Evolutionary conservation across 2,329 filamentous ascomycete species (phyloP).

Genomic region (Arthrobotrys pseudoclavata): DNA sequence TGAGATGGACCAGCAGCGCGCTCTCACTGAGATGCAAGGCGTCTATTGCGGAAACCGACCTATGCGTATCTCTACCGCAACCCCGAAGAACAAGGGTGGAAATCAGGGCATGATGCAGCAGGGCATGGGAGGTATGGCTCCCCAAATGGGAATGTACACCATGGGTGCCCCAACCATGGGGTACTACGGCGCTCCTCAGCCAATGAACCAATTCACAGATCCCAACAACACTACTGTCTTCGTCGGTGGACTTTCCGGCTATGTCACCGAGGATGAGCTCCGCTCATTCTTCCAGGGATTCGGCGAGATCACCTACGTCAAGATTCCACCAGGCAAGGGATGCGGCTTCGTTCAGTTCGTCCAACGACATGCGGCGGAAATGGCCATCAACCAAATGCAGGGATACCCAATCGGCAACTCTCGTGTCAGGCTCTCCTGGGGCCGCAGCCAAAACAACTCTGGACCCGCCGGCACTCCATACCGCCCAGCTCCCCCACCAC

Average conservation of each 20-base stretch:
- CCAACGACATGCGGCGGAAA: constrained; percentile 97
- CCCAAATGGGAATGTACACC: constrained; percentile 75
- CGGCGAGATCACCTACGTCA: constrained; percentile 99
- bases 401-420: constrained; percentile 99
- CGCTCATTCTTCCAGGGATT: constrained; percentile 99
- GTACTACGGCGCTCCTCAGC: constrained; percentile 78
- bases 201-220: constrained; percentile 99
- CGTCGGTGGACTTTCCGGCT: constrained; percentile 94
- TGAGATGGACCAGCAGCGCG: constrained; percentile 94
- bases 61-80: constrained; percentile 98
- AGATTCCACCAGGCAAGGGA: constrained; percentile 98
- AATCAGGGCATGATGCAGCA: constrained; percentile 68
- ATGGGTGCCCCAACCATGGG: constrained; percentile 79
- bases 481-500: constrained; percentile 87
- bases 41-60: constrained; percentile 98
- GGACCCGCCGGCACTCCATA: constrained; percentile 96
- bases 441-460: constrained; percentile 98
- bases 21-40: constrained; percentile 97
- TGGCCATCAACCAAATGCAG: constrained; percentile 99
- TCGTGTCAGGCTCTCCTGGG: constrained; percentile 96
- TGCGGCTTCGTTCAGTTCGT: constrained; percentile 99
- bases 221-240: constrained; percentile 99
- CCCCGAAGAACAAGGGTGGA: constrained; percentile 86
- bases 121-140: constrained; percentile 68
- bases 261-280: constrained; percentile 99